Conservation (phyloP, 2,329 filamentous ascomycete genomes). For the Aspergillus transmontanensis region DNA sequence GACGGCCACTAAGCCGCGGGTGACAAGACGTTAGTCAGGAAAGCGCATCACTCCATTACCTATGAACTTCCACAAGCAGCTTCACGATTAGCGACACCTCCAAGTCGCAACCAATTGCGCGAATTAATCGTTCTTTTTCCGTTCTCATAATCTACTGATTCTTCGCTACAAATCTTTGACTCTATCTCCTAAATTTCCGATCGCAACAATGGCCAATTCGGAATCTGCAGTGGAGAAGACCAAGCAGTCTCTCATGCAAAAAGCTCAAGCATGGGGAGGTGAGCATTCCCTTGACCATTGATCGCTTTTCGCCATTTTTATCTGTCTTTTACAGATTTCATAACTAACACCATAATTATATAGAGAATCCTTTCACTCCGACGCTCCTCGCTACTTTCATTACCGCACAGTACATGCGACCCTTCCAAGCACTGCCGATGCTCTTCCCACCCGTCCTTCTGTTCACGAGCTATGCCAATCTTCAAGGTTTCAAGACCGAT, state of each 20-base stretch:
- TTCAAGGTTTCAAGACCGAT: conserved; percentile 64
- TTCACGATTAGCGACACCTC: not conserved
- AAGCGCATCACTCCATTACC: not conserved
- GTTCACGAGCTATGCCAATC: conserved; percentile 67
- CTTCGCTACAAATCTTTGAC: not conserved
- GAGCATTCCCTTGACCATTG: conserved; percentile 15
- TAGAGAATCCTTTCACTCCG: conserved; percentile 67
- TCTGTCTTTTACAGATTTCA: not conserved
- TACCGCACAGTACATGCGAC: conserved; percentile 67
- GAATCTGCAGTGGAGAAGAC: conserved; percentile 35
- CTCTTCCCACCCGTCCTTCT: conserved; percentile 67
- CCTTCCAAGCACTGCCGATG: conserved; percentile 67
- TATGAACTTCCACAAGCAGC: not conserved
- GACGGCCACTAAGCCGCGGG: conserved; percentile 23
- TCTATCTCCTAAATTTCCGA: not conserved
- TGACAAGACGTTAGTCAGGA: conserved; percentile 18
- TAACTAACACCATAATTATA: not conserved
- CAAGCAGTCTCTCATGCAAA: conserved; percentile 42
- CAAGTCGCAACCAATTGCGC: not conserved
- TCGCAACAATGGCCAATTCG: conserved; percentile 28
- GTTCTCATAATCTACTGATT: not conserved
- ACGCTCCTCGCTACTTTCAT: conserved; percentile 67
- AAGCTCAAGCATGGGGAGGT: conserved; percentile 48
- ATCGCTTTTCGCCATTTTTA: conserved; percentile 7
- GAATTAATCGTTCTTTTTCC: not conserved